These are phyloP conservation scores for Albophoma yamanashiensis DNA, from an alignment of 2,329 filamentous ascomycete species.

Conservation along the genomic window DNA sequence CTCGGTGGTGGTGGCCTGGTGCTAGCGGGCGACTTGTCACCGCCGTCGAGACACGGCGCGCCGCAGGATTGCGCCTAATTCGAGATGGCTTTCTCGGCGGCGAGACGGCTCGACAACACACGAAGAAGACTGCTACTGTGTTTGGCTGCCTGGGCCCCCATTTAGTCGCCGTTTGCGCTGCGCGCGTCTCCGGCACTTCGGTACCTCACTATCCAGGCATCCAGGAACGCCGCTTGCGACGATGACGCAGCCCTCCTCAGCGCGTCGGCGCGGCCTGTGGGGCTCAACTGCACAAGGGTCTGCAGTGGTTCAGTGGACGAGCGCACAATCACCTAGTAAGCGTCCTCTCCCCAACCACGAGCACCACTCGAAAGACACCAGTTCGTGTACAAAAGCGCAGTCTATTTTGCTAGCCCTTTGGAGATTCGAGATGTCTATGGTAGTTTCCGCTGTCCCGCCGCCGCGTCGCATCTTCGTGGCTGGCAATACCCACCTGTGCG, in stretches of 20 bases:
- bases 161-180: background rate
- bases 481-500: background rate
- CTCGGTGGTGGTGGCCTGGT: background rate
- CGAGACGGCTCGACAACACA: too few species aligned
- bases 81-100: too few species aligned
- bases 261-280: background rate
- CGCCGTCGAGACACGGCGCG: background rate
- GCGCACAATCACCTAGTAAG: background rate
- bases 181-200: background rate
- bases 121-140: too few species aligned
- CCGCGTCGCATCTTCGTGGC: background rate
- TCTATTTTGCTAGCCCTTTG: background rate
- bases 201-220: background rate
- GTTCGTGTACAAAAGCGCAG: background rate
- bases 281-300: background rate
- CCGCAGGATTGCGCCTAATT: background rate
- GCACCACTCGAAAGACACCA: background rate
- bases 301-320: too few species aligned
- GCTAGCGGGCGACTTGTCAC: background rate
- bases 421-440: background rate
- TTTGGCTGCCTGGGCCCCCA: rapidly evolving
- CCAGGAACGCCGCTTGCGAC: background rate
- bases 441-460: background rate
- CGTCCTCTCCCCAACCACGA: background rate
- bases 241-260: constrained; percentile 2